These are phyloP conservation scores for Thinopyrum obtusiflorum DNA, from an alignment of 202 grass and related monocot genomes.

Conservation along the genomic window DNA sequence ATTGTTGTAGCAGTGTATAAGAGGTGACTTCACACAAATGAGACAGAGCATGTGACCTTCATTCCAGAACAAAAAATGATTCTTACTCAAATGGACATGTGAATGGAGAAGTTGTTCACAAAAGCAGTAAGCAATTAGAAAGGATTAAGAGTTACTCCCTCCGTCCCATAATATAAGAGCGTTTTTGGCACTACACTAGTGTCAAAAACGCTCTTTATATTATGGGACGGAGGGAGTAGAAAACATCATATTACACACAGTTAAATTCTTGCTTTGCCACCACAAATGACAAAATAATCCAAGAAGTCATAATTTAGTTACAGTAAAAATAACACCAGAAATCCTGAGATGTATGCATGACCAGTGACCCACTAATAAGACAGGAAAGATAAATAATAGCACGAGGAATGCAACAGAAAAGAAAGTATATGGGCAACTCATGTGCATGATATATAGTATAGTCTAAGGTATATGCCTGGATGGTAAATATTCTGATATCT, in stretches of 20 bases:
- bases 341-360: too few species aligned
- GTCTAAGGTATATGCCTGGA: not conserved
- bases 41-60: not conserved
- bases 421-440: not conserved
- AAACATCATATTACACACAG: not conserved
- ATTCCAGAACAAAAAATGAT: not conserved
- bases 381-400: not conserved
- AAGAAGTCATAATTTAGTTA: too few species aligned
- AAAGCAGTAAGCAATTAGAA: not conserved
- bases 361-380: not conserved
- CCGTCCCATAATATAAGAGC: too few species aligned
- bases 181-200: too few species aligned
- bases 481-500: not conserved
- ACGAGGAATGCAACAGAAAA: not conserved
- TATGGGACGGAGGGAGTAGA: not conserved
- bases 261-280: not conserved
- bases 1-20: not conserved
- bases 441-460: not conserved
- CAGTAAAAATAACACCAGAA: too few species aligned
- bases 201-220: too few species aligned
- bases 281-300: too few species aligned
- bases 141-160: not conserved
- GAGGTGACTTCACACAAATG: not conserved
- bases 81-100: not conserved
- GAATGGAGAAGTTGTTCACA: not conserved